Base-by-base conservation (phyloP, 225 moss, liverwort and hornwort species). In the Climacium dendroides region DNA sequence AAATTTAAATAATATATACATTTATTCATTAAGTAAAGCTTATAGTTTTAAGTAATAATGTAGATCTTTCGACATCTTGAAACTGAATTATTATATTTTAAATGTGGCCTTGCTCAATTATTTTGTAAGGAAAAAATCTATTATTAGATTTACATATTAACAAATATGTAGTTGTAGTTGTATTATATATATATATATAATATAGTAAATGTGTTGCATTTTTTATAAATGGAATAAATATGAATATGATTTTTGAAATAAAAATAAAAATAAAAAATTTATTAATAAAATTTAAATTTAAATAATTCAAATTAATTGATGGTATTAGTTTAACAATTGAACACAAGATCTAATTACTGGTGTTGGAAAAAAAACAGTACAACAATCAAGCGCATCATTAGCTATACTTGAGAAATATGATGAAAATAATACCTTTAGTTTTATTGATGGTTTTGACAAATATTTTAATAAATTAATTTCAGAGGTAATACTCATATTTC, bases 21-120 rank as follows among this genome's bases (percentile, higher is more conserved):
- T 6, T 9, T 9, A 32, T 19, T 61, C 7, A 32, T 45, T 62
- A 34, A 13, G 8, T 4, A 61, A 19, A 15, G 3, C 2, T 30
- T 13, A 43, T 19, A 10, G 4, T 60, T 30, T 41, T 22, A n/a
- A n/a, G n/a, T n/a, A 9, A 54, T 59, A 11, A 66, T 82, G 74
- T 9, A 89, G 88, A 7, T 91, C 7, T 23, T 86, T 52, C 54
- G 19, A 25, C 88, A 91, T 75, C 79, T 91, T 66, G 53, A 89
- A 86, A 74, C 3, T 3, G 88, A 91, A 25, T 45, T 89, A 18
- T 15, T 47, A 7, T 60, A 59, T 53, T 89, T 89, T 15, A 89
- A 83, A 45, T 91, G 91, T 23, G 89, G 86, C 12, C 41, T 86
- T 74, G 86, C 86, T 74, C 91, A 91, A 52, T 30, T 91, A 73